These are phyloP conservation scores for Metschnikowia vanudenii DNA, from an alignment of 805 yeast genomes.

Conservation along the genomic window DNA sequence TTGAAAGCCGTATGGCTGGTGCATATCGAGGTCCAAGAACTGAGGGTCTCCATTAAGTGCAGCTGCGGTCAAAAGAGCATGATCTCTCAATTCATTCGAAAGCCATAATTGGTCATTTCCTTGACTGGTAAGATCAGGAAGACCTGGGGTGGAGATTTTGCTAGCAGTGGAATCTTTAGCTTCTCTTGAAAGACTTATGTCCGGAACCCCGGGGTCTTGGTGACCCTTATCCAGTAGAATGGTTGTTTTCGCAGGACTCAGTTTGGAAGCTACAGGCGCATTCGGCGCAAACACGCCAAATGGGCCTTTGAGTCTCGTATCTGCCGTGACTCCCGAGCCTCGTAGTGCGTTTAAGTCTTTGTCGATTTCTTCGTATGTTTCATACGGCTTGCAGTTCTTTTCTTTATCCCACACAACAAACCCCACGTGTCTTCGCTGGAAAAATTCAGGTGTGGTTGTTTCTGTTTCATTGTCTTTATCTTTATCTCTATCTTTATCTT, in stretches of 20 bases:
- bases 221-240: no score
- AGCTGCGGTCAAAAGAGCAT: slow-evolving; percentile 71
- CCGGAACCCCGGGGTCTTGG: no score
- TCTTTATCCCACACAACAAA: slow-evolving; percentile 69
- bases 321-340: slow-evolving; percentile 29
- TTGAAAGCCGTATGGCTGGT: slow-evolving; percentile 12
- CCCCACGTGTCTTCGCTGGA: slow-evolving; percentile 68
- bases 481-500: slow-evolving; percentile 19
- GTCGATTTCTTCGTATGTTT: slow-evolving; percentile 82
- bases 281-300: slow-evolving; percentile 65
- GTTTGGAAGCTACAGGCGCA: neutral
- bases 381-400: slow-evolving; percentile 47
- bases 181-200: no score
- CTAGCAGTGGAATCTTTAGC: neutral
- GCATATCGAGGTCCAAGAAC: slow-evolving; percentile 50
- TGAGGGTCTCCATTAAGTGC: slow-evolving; percentile 62
- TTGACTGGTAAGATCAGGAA: slow-evolving; percentile 7
- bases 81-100: slow-evolving; percentile 67
- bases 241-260: neutral
- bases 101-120: slow-evolving; percentile 62
- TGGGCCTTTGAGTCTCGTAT: slow-evolving; percentile 64
- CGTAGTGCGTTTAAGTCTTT: slow-evolving; percentile 50
- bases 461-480: neutral
- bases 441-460: slow-evolving; percentile 39
- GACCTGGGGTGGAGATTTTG: slow-evolving; percentile 2